Evolutionary conservation across 75 land plant genomes (phyloP), one percentile per base, ranked within the genome.

Genomic region (Gnetum montanum): DNA sequence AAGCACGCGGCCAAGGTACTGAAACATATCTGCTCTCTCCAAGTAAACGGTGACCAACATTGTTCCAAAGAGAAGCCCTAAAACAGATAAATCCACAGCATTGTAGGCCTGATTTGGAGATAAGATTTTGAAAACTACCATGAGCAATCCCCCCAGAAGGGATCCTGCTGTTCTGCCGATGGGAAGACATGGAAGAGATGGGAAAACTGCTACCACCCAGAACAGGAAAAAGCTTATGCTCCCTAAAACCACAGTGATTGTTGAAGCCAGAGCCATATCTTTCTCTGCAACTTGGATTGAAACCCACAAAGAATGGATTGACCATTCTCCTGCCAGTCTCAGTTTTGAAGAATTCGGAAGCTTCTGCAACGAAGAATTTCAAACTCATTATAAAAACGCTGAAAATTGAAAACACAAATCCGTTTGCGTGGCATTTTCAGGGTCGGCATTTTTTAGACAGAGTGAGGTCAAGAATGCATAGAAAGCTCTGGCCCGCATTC

Each of bases 11-110:
- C 70, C 74, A 54, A 81, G 35, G 33, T 81, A 73, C 27, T 63
- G 62, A 64, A 78, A 81, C 77, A 73, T 66, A 43, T 78, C 78
- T 2, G 82, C 85, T 19, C 69, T 64, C 45, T 81, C 82, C 36
- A 81, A 69, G 36, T 70, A 81, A 4, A 73, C 78, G 33, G 84
- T 79, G 18, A 83, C 71, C n/a, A 86, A 83, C 91, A 86, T 86
- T 16, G 91, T 86, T 6, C 81, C 88, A 30, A 86, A 86, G 24
- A 86, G 80, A 24, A 86, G 80, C 35, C 84, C 84, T 11, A 86
- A 71, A 28, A 86, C 80, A 7, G 84, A 78, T 22, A 86, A 74
- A 60, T 86, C 88, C 27, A 86, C 58, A 4, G 84, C 71, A 0
- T 38, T 66, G 46, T 76, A 80, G 11, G 84, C 84, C 56, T 80